Base-by-base conservation (phyloP, 192 early-diverging fungal species). In the Phlyctochytrium arcticum region DNA sequence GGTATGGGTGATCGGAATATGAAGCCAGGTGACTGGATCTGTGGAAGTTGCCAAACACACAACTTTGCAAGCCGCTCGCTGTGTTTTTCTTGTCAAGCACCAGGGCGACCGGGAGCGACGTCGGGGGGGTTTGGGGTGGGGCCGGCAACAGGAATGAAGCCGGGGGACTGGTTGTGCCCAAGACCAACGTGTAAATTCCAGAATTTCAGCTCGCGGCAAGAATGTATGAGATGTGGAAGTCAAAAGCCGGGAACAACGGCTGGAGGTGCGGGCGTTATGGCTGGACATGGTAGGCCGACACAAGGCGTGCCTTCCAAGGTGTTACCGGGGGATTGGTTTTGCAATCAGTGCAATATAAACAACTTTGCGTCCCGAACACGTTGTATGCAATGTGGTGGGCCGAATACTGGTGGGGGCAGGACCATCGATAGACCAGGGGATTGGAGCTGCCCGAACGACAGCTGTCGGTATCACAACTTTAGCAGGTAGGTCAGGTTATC, bases 391-490 rank as follows among this genome's bases (percentile, higher is more conserved):
- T 75, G 74, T 51, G 74, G 71, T 15, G 46, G 21, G 30, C 46
- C 71, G 9, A 54, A 68, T 34, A 65, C 60, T 6, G 29, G 34
- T 0, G 42, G 24, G 32, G 37, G 47, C 53, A 24, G 75, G 51
- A 54, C 71, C 31, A 71, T 74, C n/a, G 75, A 76, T 62, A 8
- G 75, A 32, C 76, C 82, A 9, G 89, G 89, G 19, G 89, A 90
- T 67, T 90, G 89, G 89, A 84, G 78, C 44, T 90, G 89, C 54
- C 84, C 87, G 10, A 85, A 81, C 63, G 72, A 78, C 10, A 33
- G 42, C 29, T 90, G 89, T 67, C 60, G 70, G 12, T 90, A 88
- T 70, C 89, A 90, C 48, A 90, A 90, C 65, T 90, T 88, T 74
- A 44, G 39, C 39, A 44, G 39, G 39, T 44, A 44, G 12, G 21